Base-by-base conservation (phyloP, 2,329 filamentous ascomycete species). In the Aspergillus novoparasiticus region DNA sequence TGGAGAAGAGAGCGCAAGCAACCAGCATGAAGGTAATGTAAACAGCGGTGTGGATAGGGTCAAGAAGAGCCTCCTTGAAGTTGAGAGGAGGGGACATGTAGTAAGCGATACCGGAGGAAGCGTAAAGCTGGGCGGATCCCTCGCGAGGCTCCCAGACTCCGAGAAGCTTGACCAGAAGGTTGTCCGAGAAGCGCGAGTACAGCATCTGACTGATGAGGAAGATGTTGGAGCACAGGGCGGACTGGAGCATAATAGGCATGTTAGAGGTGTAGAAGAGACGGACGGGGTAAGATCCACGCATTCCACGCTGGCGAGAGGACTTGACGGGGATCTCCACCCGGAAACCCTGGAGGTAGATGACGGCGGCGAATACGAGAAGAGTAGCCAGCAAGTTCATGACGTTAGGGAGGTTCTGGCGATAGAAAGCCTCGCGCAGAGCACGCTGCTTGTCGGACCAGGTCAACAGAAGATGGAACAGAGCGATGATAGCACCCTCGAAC, bases 191-290 rank as follows among this genome's bases (percentile, higher is more conserved):
- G 81, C 94, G 94, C 67, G 92, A 96, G 89, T 96, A 98, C 71
- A 99, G 89, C 94, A 98, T 98, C 86, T 99, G 95, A 79, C 91
- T 95, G 84, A 99, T 93, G 69, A 99, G 86, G 89, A 99, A 99
- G 83, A 99, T 89, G 87, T 99, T 99, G 86, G 94, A 97, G 71
- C 93, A 97, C 72, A 99, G 89, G 72, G 95, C 95, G 55, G 94
- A 98, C 86, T 99, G 96, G 80, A 99, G 87, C 95, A 99, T 99
- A 84, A 99, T 99, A 78, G 95, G 95, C 96, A 99, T 99, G 90
- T 99, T 99, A 80, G 94, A 97, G 78, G 95, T 99, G 86, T 99
- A 99, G 89, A 99, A 99, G 64, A 99, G 92, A 77, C 96, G 94
- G 80, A 99, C 89, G 75, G 95, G 95, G 88, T 98, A 99, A 46